phyloP scores from a whole-genome alignment of 805 yeast genomes.

The Candida yuanshanica region DNA sequence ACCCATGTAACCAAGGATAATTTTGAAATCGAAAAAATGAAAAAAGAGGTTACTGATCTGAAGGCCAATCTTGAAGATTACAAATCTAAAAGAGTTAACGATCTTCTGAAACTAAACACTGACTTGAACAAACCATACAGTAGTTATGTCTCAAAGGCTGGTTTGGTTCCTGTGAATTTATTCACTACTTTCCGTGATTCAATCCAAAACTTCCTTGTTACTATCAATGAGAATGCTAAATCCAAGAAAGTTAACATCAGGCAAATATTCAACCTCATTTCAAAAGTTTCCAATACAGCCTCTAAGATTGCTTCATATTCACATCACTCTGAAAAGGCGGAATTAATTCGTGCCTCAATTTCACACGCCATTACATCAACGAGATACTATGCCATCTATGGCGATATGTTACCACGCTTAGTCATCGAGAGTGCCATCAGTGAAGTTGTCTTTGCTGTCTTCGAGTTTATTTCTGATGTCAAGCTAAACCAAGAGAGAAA shows the following conservation, averaged over 20 bases:
- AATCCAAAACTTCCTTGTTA: slow-evolving; percentile 39
- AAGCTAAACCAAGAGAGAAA: slow-evolving; percentile 30
- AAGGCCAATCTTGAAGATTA: slow-evolving; percentile 45
- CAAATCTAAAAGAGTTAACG: slow-evolving; percentile 30
- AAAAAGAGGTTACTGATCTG: slow-evolving; percentile 39
- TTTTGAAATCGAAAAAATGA: slow-evolving; percentile 29
- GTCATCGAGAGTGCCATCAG: slow-evolving; percentile 71
- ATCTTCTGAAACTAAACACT: slow-evolving; percentile 18
- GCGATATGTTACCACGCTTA: slow-evolving; percentile 59
- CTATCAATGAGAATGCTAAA: slow-evolving; percentile 25
- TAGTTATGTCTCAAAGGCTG: slow-evolving; percentile 29
- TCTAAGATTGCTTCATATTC: slow-evolving; percentile 24
- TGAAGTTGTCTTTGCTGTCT: slow-evolving; percentile 62
- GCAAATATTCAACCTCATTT: slow-evolving; percentile 44
- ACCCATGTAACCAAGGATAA: slow-evolving; percentile 15
- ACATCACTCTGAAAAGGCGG: slow-evolving; percentile 34
- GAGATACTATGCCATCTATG: slow-evolving; percentile 63
- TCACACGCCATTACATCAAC: slow-evolving; percentile 73
- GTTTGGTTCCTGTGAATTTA: slow-evolving; percentile 41
- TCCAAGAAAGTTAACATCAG: slow-evolving; percentile 21
- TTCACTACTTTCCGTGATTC: slow-evolving; percentile 42
- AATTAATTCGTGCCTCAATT: slow-evolving; percentile 56
- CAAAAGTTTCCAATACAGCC: slow-evolving; percentile 39
- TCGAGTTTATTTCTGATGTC: slow-evolving; percentile 52
- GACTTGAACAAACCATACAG: slow-evolving; percentile 23